phyloP scores from a whole-genome alignment of 805 yeast genomes.

The Kuraishia floccosa region DNA sequence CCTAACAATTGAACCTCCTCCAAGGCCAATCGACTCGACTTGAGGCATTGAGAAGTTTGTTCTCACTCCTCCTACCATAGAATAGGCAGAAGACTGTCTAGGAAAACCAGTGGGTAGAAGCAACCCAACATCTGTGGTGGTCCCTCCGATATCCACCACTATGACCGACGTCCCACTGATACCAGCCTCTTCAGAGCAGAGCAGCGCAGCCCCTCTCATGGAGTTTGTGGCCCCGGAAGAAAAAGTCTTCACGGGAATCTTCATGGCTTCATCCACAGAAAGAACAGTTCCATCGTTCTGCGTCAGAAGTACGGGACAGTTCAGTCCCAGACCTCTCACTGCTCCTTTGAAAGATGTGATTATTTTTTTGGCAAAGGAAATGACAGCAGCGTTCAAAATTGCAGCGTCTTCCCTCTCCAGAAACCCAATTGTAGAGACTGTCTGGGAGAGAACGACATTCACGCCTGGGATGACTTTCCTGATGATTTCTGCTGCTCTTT shows the following conservation, averaged over 20 bases:
- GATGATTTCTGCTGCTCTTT: constrained; percentile 20
- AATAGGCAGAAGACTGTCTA: constrained; percentile 29
- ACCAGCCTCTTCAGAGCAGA: constrained; percentile 16
- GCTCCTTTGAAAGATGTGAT: constrained; percentile 27
- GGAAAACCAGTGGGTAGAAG: constrained; percentile 34
- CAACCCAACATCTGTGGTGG: constrained; percentile 37
- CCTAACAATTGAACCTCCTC: constrained; percentile 36
- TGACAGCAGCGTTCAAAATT: constrained; percentile 32
- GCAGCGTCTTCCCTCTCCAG: constrained; percentile 36
- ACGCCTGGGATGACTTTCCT: constrained; percentile 20
- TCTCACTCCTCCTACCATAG: constrained; percentile 33
- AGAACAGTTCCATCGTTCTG: constrained; percentile 39
- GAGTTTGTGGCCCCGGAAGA: constrained; percentile 39
- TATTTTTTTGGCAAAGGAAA: constrained; percentile 27
- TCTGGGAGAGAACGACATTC: constrained; percentile 24
- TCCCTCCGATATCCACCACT: constrained; percentile 40
- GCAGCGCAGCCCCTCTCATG: constrained; percentile 34
- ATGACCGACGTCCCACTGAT: constrained; percentile 11
- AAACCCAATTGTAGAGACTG: constrained; percentile 29
- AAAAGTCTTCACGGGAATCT: constrained; percentile 32
- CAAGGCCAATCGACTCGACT: constrained; percentile 35
- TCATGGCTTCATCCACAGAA: constrained; percentile 24
- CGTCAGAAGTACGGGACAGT: constrained; percentile 25
- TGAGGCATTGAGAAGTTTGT: constrained; percentile 42
- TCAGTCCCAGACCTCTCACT: constrained; percentile 21